Evolutionary conservation across 768 basidiomycete genomes (phyloP).

Genomic region (Clitopilus passeckerianus): DNA sequence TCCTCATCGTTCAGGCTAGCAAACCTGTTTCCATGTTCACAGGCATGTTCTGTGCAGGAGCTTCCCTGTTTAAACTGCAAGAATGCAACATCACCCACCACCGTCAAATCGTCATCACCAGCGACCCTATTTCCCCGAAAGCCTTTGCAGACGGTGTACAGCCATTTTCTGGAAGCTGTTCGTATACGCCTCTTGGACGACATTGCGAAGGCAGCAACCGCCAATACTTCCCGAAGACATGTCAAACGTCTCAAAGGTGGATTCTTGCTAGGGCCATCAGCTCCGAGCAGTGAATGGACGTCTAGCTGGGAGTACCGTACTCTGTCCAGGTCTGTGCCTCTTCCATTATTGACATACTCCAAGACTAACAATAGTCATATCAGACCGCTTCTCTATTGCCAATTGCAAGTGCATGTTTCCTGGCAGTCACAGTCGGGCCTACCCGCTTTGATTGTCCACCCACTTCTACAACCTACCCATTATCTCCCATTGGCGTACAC

Average conservation of each 20-base stretch:
- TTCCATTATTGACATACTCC: neutral
- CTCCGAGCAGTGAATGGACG: slow-evolving; percentile 53
- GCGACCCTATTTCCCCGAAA: slow-evolving; percentile 34
- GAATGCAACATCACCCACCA: slow-evolving; percentile 11
- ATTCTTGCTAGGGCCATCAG: slow-evolving; percentile 49
- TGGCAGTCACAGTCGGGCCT: slow-evolving; percentile 16
- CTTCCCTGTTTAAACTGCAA: slow-evolving; percentile 35
- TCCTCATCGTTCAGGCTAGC: slow-evolving; percentile 39
- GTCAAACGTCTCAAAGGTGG: slow-evolving; percentile 54
- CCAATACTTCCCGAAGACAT: slow-evolving; percentile 20
- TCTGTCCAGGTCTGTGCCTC: slow-evolving; percentile 33
- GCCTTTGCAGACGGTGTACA: slow-evolving; percentile 34
- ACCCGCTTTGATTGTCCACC: slow-evolving; percentile 57
- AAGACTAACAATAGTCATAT: slow-evolving; percentile 9
- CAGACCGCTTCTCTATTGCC: slow-evolving; percentile 58
- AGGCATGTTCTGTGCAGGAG: slow-evolving; percentile 33
- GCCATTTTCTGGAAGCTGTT: slow-evolving; percentile 61
- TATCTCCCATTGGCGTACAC: slow-evolving; percentile 44
- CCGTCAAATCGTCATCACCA: slow-evolving; percentile 7
- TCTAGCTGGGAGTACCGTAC: slow-evolving; percentile 57
- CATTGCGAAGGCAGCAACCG: slow-evolving; percentile 39
- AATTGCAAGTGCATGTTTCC: slow-evolving; percentile 50
- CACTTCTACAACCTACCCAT: slow-evolving; percentile 51
- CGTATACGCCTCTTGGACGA: slow-evolving; percentile 50
- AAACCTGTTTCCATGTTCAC: slow-evolving; percentile 50